Conservation (phyloP, 495 filamentous ascomycete genomes). For the Lasiosphaeris hirsuta region DNA sequence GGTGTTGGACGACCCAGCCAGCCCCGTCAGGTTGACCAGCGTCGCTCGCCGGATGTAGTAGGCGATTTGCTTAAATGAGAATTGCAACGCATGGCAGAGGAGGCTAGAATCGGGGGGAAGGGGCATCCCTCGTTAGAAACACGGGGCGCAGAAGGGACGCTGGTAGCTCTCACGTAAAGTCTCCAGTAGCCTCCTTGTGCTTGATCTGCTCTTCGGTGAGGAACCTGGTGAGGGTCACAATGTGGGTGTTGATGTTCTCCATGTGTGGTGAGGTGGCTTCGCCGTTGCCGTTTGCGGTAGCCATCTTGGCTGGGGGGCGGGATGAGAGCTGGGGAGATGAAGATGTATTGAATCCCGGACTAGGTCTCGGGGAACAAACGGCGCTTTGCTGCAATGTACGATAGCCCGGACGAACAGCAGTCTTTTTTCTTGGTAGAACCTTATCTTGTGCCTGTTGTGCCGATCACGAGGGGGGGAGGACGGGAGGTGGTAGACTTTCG, state of each 20-base stretch:
- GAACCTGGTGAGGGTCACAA: conserved; percentile 91
- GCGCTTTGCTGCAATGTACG: neutral
- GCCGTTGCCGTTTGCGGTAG: conserved; percentile 34
- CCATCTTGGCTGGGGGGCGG: conserved; percentile 12
- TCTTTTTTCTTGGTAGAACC: neutral
- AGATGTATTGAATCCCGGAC: neutral
- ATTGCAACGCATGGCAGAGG: conserved; percentile 95
- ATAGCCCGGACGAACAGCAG: neutral
- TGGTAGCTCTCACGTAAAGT: conserved; percentile 76
- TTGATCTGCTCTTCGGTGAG: conserved; percentile 93
- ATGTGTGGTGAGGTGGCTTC: conserved; percentile 6
- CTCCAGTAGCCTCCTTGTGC: conserved; percentile 90
- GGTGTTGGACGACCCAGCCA: conserved; percentile 90
- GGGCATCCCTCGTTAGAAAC: neutral
- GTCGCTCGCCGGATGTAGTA: conserved; percentile 98
- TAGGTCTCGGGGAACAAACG: conserved; percentile 2
- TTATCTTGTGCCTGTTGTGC: neutral
- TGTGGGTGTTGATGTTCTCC: conserved; percentile 88
- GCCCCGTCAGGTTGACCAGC: conserved; percentile 92
- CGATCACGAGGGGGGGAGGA: no score
- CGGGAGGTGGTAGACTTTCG: conserved; percentile 8
- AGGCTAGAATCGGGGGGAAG: conserved; percentile 52
- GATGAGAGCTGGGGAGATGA: neutral
- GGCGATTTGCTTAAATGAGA: conserved; percentile 98
- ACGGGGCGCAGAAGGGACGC: neutral